Evolutionary conservation across 306 rosid genomes (phyloP).

Genomic region (Vicia sativa): DNA sequence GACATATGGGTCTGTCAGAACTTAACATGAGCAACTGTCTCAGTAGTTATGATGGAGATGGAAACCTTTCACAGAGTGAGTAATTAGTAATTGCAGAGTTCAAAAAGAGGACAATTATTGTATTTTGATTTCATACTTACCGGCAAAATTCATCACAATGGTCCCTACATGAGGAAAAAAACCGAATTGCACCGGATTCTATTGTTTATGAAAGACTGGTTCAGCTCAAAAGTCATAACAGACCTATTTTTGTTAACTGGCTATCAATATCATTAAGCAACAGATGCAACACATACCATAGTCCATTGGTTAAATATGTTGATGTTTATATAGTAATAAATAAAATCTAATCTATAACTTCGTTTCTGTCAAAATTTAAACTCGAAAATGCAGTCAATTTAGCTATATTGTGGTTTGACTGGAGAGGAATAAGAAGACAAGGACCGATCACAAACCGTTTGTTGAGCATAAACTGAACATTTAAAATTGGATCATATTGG

Average conservation of each 20-base stretch:
- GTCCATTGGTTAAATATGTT: neutral
- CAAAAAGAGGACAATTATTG: constrained; percentile 33
- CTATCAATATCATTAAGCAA: neutral
- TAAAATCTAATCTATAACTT: neutral
- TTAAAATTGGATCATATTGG: constrained; percentile 28
- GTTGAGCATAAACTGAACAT: constrained; percentile 29
- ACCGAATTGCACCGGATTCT: constrained; percentile 17
- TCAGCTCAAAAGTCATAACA: neutral
- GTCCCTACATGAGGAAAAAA: constrained; percentile 28
- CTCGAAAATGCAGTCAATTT: neutral
- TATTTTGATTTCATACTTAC: constrained; percentile 50
- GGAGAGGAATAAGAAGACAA: constrained; percentile 26
- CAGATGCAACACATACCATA: neutral
- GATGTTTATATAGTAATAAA: neutral
- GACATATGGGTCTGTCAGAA: constrained; percentile 13
- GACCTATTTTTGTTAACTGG: constrained; percentile 1
- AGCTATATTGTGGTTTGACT: constrained; percentile 28
- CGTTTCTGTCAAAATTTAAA: neutral
- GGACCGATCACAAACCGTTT: constrained; percentile 11
- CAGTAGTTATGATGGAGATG: constrained; percentile 21
- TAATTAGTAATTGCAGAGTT: constrained; percentile 7
- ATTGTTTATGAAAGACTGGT: constrained; percentile 14
- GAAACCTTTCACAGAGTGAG: constrained; percentile 22
- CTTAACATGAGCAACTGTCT: constrained; percentile 23
- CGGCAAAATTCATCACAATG: constrained; percentile 34